phyloP scores from a whole-genome alignment of 2,329 filamentous ascomycete genomes.

The Pseudogymnoascus sp. region DNA sequence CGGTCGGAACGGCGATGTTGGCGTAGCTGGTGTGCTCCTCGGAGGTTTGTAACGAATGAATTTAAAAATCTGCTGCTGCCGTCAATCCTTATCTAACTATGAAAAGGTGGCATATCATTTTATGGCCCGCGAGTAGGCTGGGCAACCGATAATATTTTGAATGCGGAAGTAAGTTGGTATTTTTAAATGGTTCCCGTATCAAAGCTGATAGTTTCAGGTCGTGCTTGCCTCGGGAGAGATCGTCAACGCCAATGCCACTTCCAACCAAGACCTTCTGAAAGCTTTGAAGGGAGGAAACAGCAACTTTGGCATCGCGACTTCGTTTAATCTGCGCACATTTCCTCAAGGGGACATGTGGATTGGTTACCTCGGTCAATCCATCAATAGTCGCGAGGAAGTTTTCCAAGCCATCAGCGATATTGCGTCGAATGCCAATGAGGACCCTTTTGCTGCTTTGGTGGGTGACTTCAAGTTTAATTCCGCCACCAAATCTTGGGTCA shows the following conservation, averaged over 20 bases:
- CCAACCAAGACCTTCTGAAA: constrained; percentile 45
- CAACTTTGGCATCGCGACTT: constrained; percentile 49
- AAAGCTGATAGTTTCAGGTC: constrained; percentile 26
- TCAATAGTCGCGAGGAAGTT: background rate
- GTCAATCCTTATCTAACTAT: background rate
- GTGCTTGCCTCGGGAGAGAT: constrained; percentile 47
- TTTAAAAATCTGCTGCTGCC: no score
- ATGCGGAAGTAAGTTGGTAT: constrained; percentile 7
- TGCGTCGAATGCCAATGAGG: constrained; percentile 14
- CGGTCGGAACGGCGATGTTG: constrained; percentile 15
- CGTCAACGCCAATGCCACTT: constrained; percentile 37
- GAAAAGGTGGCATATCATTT: constrained; percentile 13
- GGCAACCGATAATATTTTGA: constrained; percentile 12
- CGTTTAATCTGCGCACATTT: constrained; percentile 32
- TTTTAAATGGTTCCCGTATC: background rate
- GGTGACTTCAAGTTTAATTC: constrained; percentile 13
- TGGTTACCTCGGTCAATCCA: constrained; percentile 9
- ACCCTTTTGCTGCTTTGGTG: constrained; percentile 17
- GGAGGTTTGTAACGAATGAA: background rate
- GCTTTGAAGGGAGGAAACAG: constrained; percentile 52
- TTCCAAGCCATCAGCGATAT: constrained; percentile 11
- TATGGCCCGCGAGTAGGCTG: constrained; percentile 3
- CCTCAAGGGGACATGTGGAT: constrained; percentile 16
- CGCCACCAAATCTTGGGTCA: constrained; percentile 12
- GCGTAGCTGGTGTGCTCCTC: constrained; percentile 16